Base-by-base conservation (phyloP, 306 rosid species). In the Dryas alaskensis region DNA sequence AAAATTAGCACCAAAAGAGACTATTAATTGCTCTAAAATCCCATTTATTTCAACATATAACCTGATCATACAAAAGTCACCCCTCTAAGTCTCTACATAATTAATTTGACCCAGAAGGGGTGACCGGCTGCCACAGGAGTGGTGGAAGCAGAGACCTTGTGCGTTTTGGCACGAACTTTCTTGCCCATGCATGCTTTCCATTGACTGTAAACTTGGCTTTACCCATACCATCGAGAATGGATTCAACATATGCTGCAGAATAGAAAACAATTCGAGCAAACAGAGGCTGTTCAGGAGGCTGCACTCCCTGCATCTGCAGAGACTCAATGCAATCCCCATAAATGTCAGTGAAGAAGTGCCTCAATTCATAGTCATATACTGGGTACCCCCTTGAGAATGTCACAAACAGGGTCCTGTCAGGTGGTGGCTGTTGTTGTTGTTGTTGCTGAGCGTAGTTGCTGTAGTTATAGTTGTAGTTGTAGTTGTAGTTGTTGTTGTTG, bases 101-200 rank as follows among this genome's bases (percentile, higher is more conserved):
- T 22, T 49, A 57, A 25, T 12, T 31, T 4, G 31, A 40, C 1
- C 72, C 9, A 10, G 66, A 74, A 2, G 84, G 31, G 70, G 67
- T 61, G 25, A 51, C 65, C 0, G 49, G 25, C 6, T 65, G 73
- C 63, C 68, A 46, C 67, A 8, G 58, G 44, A 52, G 46, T 3
- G 65, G 61, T 12, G 69, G 46, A 62, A 67, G 10, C 19, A 31
- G 19, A 3, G 53, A 17, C 51, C 8, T 69, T 0, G 81, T 2
- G 5, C 78, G 78, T 54, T 81, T 92, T 0, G 97, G 92, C 17
- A 86, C 87, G 61, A 83, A 93, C 50, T 82, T 89, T 10, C 97
- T 25, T 9, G 86, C 91, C 93, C 98, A 93, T 0, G 87, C 88
- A 51, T 93, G 93, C 70, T 90, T 93, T 5, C 96, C 96, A 59